Percentiles rank a stretch among this genome's conserved stretches.
Conservation (phyloP, 2,329 filamentous ascomycete species). For the Thermoascus crustaceus region DNA sequence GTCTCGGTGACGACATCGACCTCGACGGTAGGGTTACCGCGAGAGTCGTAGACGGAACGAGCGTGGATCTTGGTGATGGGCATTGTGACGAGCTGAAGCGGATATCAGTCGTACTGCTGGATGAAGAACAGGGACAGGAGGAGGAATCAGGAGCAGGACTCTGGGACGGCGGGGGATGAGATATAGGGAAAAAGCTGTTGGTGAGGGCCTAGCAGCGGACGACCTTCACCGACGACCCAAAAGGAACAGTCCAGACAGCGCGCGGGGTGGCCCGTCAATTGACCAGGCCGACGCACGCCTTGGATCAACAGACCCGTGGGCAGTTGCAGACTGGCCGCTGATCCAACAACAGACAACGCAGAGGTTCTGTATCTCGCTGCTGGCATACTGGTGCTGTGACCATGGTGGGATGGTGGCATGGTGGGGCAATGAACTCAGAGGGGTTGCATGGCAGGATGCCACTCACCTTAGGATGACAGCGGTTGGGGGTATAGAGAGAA, state of each 20-base stretch:
- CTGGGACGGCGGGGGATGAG: slow-evolving; percentile 5
- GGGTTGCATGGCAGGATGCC: background rate
- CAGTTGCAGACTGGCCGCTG: too few relatives aligned
- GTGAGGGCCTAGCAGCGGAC: slow-evolving; percentile 25
- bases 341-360: too few relatives aligned
- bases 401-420: slow-evolving; percentile 8
- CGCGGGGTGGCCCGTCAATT: slow-evolving; percentile 10
- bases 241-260: slow-evolving; percentile 21
- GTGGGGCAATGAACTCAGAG: slow-evolving; percentile 1
- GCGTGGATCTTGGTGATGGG: slow-evolving; percentile 83
- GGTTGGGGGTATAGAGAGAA: slow-evolving; percentile 4
- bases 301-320: too few relatives aligned
- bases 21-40: slow-evolving; percentile 96
- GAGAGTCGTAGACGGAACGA: slow-evolving; percentile 97
- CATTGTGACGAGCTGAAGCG: slow-evolving; percentile 53
- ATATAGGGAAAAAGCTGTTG: slow-evolving; percentile 14
- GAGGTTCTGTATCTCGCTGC: too few relatives aligned
- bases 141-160: slow-evolving; percentile 5
- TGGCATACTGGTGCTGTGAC: too few relatives aligned
- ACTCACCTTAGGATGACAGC: too few relatives aligned
- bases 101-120: slow-evolving; percentile 18
- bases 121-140: slow-evolving; percentile 8
- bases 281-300: slow-evolving; percentile 3
- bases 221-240: slow-evolving; percentile 35
- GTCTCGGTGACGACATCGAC: slow-evolving; percentile 95